Evolutionary conservation across 2,329 filamentous ascomycete species (phyloP).

Genomic region (Talaromyces sp.): DNA sequence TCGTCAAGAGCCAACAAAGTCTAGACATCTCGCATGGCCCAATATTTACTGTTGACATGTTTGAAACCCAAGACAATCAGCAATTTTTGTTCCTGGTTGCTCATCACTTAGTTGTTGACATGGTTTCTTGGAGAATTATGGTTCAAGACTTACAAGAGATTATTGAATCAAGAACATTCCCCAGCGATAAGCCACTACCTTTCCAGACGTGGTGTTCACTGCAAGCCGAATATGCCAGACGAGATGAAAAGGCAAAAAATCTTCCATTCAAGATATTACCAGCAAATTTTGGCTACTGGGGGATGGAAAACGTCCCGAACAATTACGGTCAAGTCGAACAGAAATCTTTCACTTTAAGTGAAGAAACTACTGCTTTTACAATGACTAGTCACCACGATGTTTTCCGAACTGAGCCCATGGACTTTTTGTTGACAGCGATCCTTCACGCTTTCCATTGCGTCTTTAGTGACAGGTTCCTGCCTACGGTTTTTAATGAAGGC

Average conservation of each 20-base stretch:
- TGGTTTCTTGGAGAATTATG: slow-evolving; percentile 31
- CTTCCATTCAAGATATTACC: slow-evolving; percentile 25
- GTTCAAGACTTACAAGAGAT: slow-evolving; percentile 32
- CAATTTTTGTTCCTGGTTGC: slow-evolving; percentile 22
- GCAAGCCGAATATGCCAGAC: slow-evolving; percentile 24
- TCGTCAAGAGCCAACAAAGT: slow-evolving; percentile 14
- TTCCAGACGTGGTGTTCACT: slow-evolving; percentile 36
- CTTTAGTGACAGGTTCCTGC: slow-evolving; percentile 38
- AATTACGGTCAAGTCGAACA: slow-evolving; percentile 30
- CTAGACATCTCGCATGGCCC: slow-evolving; percentile 26
- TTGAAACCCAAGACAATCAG: slow-evolving; percentile 21
- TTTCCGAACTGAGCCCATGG: slow-evolving; percentile 32
- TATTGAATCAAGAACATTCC: slow-evolving; percentile 25
- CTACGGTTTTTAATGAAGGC: slow-evolving; percentile 46
- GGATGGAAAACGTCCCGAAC: slow-evolving; percentile 26
- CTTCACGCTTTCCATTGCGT: slow-evolving; percentile 39
- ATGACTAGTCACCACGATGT: slow-evolving; percentile 26
- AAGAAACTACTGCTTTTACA: slow-evolving; percentile 26
- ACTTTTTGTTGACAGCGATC: slow-evolving; percentile 32
- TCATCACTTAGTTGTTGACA: slow-evolving; percentile 25
- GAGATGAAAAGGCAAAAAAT: slow-evolving; percentile 9
- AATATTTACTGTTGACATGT: slow-evolving; percentile 34
- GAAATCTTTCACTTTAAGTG: slow-evolving; percentile 28
- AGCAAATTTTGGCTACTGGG: slow-evolving; percentile 32
- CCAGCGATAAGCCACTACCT: slow-evolving; percentile 29